Percentiles rank a stretch among this genome's conserved stretches.
Evolutionary conservation across 208 protist species (phyloP).

Genomic region (Leptomonas pyrrhocoris): DNA sequence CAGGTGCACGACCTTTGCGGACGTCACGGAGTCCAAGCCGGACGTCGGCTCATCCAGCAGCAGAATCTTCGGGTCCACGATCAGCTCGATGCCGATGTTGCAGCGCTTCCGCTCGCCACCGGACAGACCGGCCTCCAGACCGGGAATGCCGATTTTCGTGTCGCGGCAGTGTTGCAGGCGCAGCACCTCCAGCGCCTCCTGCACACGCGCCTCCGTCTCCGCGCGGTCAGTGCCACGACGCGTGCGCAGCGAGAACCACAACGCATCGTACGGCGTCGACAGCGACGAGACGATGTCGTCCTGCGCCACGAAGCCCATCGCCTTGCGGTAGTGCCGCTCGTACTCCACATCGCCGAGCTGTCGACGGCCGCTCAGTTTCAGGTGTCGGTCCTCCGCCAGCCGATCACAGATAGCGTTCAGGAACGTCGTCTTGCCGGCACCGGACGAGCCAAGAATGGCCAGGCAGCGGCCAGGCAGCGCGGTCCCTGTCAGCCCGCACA

Average conservation of each 20-base stretch:
- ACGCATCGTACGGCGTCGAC: slow-evolving; percentile 63
- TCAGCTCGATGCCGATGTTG: slow-evolving; percentile 89
- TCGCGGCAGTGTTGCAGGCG: slow-evolving; percentile 62
- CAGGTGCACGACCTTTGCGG: slow-evolving; percentile 78
- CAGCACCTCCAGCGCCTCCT: slow-evolving; percentile 70
- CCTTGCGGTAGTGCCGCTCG: slow-evolving; percentile 57
- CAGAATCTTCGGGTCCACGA: slow-evolving; percentile 84
- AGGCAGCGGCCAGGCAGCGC: slow-evolving; percentile 73
- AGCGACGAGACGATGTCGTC: slow-evolving; percentile 78
- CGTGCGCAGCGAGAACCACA: slow-evolving; percentile 81
- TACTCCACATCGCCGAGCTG: slow-evolving; percentile 76
- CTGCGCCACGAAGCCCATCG: slow-evolving; percentile 80
- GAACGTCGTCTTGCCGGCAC: slow-evolving; percentile 78
- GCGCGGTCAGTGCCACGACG: slow-evolving; percentile 43
- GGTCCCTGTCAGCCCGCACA: slow-evolving; percentile 68
- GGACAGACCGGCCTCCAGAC: slow-evolving; percentile 72
- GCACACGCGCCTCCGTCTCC: slow-evolving; percentile 60
- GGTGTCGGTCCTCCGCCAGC: slow-evolving; percentile 38
- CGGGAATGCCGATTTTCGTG: slow-evolving; percentile 79
- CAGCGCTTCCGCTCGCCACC: slow-evolving; percentile 90
- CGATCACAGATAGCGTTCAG: slow-evolving; percentile 79
- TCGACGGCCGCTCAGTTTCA: slow-evolving; percentile 49
- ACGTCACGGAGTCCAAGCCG: slow-evolving; percentile 89
- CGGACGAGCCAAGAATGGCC: slow-evolving; percentile 82
- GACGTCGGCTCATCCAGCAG: slow-evolving; percentile 92